Evolutionary conservation across 192 early-diverging fungal species (phyloP), one percentile per base, ranked within the genome.

Genomic region (Coemansia sp.): DNA sequence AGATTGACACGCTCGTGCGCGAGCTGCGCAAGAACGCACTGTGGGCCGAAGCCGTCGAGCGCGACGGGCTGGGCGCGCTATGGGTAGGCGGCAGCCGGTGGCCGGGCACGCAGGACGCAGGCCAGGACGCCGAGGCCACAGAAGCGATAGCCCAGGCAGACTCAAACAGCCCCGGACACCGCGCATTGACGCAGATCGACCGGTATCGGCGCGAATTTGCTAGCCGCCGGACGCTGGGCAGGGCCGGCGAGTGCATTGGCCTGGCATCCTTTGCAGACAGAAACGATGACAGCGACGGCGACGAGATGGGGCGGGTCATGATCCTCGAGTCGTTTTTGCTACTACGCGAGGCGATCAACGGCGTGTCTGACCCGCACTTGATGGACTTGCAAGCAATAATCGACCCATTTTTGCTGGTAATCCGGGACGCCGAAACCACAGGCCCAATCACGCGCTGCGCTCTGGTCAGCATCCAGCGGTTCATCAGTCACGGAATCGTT

Each of bases 381-480:
- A 64, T 91, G 73, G 86, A 87, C 58, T 85, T 90, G 0, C 56
- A 85, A 5, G 51, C 76, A 10, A 70, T 98, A n/a, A 64, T 98
- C 4, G 82, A 87, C 9, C 95, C 95, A 2, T 98, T 96, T 63
- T 69, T 98, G n/a, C 82, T 89, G 26, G 92, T 98, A 7, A 90
- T 98, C 43, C 79, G 85, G 40, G 90, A 90, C 42, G 88, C 93
- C 5, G 90, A 97, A 61, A 97, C 93, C 1, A 94, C 92, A 22
- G 95, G 93, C 12, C 88, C 91, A 25, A 97, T 98, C 40, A 93
- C 94, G 5, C 88, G 90, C 14, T 84, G 90, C 19, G 93, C 94
- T n/a, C 78, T 98, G 14, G 82, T 79, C 26, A 89, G 87, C 48
- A 81, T 98, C 28, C 90, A 97, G 71, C 89, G 90, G 58, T 93